These are phyloP conservation scores for Metarhizium humberi DNA, from an alignment of 2,329 filamentous ascomycete genomes.

Conservation along the genomic window DNA sequence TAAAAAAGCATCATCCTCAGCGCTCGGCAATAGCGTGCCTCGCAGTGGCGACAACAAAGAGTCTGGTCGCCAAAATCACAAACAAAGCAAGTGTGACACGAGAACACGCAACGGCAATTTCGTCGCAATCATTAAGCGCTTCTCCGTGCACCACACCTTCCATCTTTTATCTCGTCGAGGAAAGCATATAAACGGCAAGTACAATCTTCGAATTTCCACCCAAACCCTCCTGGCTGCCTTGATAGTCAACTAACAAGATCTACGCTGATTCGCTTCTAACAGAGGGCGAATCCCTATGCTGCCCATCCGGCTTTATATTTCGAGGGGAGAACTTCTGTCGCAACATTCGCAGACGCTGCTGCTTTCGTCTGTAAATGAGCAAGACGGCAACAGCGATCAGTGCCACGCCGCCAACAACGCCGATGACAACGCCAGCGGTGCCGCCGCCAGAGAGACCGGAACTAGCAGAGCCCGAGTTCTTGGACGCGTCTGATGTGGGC, in stretches of 20 bases:
- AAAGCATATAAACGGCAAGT: too few relatives aligned
- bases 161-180: too few relatives aligned
- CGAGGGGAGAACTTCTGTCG: conserved; percentile 16
- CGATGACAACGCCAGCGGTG: conserved; percentile 69
- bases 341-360: conserved; percentile 12
- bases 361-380: conserved; percentile 35
- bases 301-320: conserved; percentile 15
- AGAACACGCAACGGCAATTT: neutral
- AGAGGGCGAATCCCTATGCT: conserved; percentile 12
- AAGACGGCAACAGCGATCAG: conserved; percentile 52
- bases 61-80: neutral
- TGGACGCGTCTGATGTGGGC: conserved; percentile 11
- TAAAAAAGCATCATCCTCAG: too few relatives aligned
- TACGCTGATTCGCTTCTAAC: conserved; percentile 11
- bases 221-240: neutral
- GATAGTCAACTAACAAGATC: conserved; percentile 3
- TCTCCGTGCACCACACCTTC: too few relatives aligned
- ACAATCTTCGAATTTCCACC: neutral
- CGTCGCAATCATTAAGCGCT: neutral
- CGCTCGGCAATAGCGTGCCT: neutral
- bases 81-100: neutral
- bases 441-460: conserved; percentile 49
- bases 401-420: conserved; percentile 52
- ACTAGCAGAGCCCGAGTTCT: conserved; percentile 13
- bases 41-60: neutral